phyloP scores from a whole-genome alignment of 1,284 basidiomycete genomes.

The Earliella scabrosa region DNA sequence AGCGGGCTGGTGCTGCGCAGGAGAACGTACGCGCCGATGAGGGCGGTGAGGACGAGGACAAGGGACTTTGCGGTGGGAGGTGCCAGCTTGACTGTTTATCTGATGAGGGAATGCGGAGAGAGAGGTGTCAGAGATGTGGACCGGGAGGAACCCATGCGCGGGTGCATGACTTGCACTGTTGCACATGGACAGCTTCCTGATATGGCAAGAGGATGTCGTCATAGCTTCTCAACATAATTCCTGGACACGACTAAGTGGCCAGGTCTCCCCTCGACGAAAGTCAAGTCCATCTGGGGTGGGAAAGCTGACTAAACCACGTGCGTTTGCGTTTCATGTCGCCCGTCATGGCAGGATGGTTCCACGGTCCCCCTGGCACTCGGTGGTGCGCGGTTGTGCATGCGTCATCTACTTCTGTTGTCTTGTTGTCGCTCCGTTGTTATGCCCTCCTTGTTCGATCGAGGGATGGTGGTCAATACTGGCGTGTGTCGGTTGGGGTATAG shows the following conservation, averaged over 20 bases:
- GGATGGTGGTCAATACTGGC: not conserved
- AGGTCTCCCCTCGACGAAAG: too few species aligned
- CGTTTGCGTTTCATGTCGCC: too few species aligned
- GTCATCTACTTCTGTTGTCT: too few species aligned
- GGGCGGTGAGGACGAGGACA: conserved; percentile 14
- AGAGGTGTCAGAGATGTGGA: not conserved
- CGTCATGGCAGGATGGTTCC: too few species aligned
- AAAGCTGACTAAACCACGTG: too few species aligned
- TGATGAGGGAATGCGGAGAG: not conserved
- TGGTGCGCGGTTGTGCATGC: too few species aligned
- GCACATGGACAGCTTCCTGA: not conserved
- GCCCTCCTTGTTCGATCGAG: not conserved
- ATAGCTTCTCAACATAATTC: too few species aligned
- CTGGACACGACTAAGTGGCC: too few species aligned
- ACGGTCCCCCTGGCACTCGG: too few species aligned
- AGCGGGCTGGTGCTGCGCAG: conserved; percentile 9
- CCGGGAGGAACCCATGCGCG: not conserved
- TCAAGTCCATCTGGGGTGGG: too few species aligned
- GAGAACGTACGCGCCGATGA: conserved; percentile 20
- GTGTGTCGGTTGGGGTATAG: not conserved
- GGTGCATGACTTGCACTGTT: not conserved
- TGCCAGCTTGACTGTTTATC: conserved; percentile 17
- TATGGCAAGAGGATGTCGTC: not conserved
- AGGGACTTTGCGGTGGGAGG: conserved; percentile 8
- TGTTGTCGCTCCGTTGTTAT: too few species aligned